A percentile compares a stretch with the other conserved stretches of the same genome.
phyloP scores from a whole-genome alignment of 2,329 filamentous ascomycete genomes.

The Pseudogymnoascus pannorum region DNA sequence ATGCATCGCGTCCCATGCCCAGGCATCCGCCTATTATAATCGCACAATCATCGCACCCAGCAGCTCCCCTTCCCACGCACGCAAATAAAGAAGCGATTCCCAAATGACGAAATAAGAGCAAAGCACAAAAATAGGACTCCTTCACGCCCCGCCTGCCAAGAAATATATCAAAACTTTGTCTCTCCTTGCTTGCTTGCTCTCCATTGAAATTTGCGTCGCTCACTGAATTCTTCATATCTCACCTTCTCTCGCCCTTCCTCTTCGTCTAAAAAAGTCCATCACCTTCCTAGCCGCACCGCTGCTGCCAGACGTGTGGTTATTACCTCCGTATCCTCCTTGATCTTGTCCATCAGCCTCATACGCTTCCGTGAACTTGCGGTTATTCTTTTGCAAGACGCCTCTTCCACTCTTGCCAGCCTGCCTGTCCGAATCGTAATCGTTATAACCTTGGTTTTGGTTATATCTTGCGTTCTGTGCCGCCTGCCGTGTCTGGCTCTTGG shows the following conservation, averaged over 20 bases:
- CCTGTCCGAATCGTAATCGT: slow-evolving; percentile 37
- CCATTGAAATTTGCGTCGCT: neutral
- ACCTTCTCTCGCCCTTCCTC: slow-evolving; percentile 65
- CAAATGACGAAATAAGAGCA: slow-evolving; percentile 3
- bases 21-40: slow-evolving; percentile 7
- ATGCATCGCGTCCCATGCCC: slow-evolving; percentile 8
- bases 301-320: slow-evolving; percentile 65
- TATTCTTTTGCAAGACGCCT: slow-evolving; percentile 72
- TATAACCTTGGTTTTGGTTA: slow-evolving; percentile 37
- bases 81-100: neutral
- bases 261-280: slow-evolving; percentile 95
- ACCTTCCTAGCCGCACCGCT: slow-evolving; percentile 83
- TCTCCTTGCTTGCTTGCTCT: slow-evolving; percentile 3
- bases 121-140: slow-evolving; percentile 6
- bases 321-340: slow-evolving; percentile 48
- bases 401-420: slow-evolving; percentile 32
- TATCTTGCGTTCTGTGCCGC: slow-evolving; percentile 44
- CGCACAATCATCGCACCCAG: neutral
- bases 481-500: slow-evolving; percentile 4
- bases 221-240: slow-evolving; percentile 33
- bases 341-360: slow-evolving; percentile 74
- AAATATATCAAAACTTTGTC: slow-evolving; percentile 9
- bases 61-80: neutral
- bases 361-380: slow-evolving; percentile 77
- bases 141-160: slow-evolving; percentile 8